A percentile compares a stretch with the other conserved stretches of the same genome.
These are phyloP conservation scores for Diaporthe longicolla DNA, from an alignment of 2,329 filamentous ascomycete genomes.

Conservation along the genomic window DNA sequence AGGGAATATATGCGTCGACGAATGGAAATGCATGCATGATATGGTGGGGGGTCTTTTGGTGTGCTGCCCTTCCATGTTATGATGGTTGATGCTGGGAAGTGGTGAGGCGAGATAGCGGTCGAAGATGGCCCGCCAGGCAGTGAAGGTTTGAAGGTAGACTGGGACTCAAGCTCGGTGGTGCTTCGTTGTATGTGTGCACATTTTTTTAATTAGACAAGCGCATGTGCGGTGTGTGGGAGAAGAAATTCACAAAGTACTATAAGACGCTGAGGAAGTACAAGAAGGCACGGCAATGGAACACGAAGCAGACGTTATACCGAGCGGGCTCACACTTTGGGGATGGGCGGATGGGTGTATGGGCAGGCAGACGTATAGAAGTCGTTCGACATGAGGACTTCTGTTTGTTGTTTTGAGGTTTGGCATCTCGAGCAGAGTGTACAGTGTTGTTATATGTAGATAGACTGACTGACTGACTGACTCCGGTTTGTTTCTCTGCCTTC, in stretches of 20 bases:
- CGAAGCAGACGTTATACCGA: not conserved
- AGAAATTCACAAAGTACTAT: not conserved
- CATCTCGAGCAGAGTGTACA: slow-evolving; percentile 30
- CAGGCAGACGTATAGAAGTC: not conserved
- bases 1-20: slow-evolving; percentile 16
- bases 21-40: slow-evolving; percentile 27
- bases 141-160: not conserved
- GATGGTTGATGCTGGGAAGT: not conserved
- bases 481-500: slow-evolving; percentile 6
- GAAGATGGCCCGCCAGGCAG: not conserved
- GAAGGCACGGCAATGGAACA: not conserved
- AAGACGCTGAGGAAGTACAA: not conserved
- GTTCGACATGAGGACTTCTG: not conserved
- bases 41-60: not conserved
- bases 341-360: not conserved
- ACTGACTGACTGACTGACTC: slow-evolving; percentile 22
- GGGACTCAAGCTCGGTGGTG: not conserved
- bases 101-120: not conserved
- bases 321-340: not conserved
- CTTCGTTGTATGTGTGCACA: slow-evolving; percentile 8
- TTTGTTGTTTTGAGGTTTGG: not conserved
- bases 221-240: not conserved
- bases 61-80: not conserved
- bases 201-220: slow-evolving; percentile 19
- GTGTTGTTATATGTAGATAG: slow-evolving; percentile 31